Evolutionary conservation across 2,329 filamentous ascomycete genomes (phyloP).

Genomic region (Teratosphaeria nubilosa): DNA sequence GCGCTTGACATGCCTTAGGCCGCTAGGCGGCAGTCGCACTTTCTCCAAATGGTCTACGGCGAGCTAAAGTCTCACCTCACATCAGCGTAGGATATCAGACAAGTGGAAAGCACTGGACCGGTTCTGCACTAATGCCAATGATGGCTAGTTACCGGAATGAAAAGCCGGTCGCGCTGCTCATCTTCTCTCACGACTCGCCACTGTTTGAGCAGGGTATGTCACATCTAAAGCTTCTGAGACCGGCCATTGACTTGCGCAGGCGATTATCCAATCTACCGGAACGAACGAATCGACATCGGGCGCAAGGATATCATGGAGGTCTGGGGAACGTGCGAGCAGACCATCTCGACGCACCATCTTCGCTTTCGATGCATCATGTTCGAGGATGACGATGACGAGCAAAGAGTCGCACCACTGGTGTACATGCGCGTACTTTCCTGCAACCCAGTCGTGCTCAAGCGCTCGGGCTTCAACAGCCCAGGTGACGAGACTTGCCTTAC

Average conservation of each 20-base stretch:
- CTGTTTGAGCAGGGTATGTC: neutral
- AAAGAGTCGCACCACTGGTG: conserved; percentile 33
- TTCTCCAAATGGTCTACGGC: neutral
- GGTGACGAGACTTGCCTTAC: conserved; percentile 19
- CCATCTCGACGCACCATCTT: conserved; percentile 38
- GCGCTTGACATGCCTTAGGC: neutral
- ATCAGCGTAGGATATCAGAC: neutral
- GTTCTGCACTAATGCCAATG: neutral
- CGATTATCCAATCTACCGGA: neutral
- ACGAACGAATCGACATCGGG: conserved; percentile 22
- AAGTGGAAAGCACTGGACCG: neutral
- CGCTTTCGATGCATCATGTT: conserved; percentile 38
- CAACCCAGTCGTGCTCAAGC: conserved; percentile 32
- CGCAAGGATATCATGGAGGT: conserved; percentile 14
- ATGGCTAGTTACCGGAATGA: neutral
- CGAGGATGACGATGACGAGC: conserved; percentile 26
- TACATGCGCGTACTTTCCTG: conserved; percentile 38
- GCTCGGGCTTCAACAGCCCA: conserved; percentile 17
- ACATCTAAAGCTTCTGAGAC: neutral
- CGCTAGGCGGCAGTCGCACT: neutral
- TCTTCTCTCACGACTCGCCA: neutral
- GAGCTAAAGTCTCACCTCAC: neutral
- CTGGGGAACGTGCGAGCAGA: conserved; percentile 19
- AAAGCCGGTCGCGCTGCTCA: neutral
- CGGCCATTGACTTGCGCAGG: neutral